Evolutionary conservation across 163 green algal species (phyloP), one percentile per base, ranked within the genome.

Genomic region (Scenedesmus sp.): DNA sequence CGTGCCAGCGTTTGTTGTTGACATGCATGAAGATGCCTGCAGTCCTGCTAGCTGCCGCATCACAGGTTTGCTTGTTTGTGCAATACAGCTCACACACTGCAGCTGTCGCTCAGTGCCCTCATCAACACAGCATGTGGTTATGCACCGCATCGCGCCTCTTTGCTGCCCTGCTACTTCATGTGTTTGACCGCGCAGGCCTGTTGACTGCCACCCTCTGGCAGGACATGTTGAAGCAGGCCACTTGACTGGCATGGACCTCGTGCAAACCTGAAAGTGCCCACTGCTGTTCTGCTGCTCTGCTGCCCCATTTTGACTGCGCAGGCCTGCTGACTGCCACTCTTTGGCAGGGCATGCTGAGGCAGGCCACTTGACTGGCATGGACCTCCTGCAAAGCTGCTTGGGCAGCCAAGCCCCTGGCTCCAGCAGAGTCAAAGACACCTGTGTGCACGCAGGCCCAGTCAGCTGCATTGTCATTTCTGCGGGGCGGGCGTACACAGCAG

Each of bases 401-500:
- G 76, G 76, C 34, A 26, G 64, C 1, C 62, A 73, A 6, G 3
- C 34, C 3, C 87, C 70, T 2, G 60, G 82, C 4, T 79, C 66
- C 0, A 16, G 76, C 70, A 55, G 84, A 12, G 9, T 89, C 2
- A 82, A 60, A 18, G 83, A 90, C 74, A 74, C 88, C 46, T 79
- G 59, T 20, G 89, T 87, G 67, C 90, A 93, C 55, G 23, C 70
- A 4, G 90, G 90, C 16, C 34, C 84, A 10, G 90, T 86, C 3
- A 60, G 18, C 18, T 55, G 54, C 46, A 87, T 93, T 18, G 15
- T 86, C 13, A 70, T 93, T 9, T 46, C 7, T 34, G 90, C 46
- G 12, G 90, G 90, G 4, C 73, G 90, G 2, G 90, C 83, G 2
- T 93, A 93, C 73, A 93, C 83, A 13, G 90, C 90, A 16, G 90